phyloP scores from a whole-genome alignment of 73 alveolate species.

The Uronychia setigera region DNA sequence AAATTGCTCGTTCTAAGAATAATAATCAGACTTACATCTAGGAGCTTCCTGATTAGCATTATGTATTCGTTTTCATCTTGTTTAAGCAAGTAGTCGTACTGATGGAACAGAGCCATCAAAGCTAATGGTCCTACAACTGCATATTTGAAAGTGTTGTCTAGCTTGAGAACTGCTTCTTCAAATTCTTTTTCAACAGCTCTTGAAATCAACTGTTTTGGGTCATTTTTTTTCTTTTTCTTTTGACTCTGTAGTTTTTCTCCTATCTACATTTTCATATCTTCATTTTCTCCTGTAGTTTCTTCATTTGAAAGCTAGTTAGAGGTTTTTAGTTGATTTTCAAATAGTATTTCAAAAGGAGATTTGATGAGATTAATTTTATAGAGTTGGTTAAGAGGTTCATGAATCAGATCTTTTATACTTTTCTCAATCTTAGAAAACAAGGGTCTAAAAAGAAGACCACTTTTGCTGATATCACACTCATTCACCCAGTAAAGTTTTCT shows the following conservation, averaged over 20 bases:
- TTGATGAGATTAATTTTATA: background rate
- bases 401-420: background rate
- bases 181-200: background rate
- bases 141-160: constrained; percentile 10
- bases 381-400: background rate
- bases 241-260: background rate
- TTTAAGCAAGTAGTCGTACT: constrained; percentile 25
- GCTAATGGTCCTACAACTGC: constrained; percentile 33
- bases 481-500: background rate
- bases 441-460: constrained; percentile 10
- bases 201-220: background rate
- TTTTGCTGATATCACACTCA: background rate
- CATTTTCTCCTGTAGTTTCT: too few species aligned
- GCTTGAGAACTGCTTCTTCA: constrained; percentile 10
- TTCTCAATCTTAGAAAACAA: constrained; percentile 3
- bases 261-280: too few species aligned
- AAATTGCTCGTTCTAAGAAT: constrained; percentile 17
- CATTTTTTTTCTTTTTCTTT: background rate
- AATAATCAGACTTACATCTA: background rate
- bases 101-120: constrained; percentile 25
- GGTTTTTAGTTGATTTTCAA: too few species aligned
- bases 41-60: background rate
- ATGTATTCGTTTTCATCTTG: constrained; percentile 16
- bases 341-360: background rate
- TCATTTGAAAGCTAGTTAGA: too few species aligned